These are phyloP conservation scores for Erysiphe pulchra DNA, from an alignment of 2,329 filamentous ascomycete genomes.

Conservation along the genomic window DNA sequence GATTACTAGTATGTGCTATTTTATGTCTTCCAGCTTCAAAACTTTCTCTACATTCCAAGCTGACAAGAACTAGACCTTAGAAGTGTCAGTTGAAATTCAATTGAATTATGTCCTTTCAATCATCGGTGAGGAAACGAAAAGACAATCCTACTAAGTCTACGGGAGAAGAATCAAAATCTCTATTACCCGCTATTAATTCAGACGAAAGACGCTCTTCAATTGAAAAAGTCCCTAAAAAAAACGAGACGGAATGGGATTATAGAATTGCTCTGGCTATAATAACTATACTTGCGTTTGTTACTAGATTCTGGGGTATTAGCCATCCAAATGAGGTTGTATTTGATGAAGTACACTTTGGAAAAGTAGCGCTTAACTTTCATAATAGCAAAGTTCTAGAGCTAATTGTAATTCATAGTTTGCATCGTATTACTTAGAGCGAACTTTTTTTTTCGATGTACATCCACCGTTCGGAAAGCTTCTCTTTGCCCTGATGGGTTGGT, in stretches of 20 bases:
- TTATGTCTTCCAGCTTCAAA: too few relatives aligned
- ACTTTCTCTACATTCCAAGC: too few relatives aligned
- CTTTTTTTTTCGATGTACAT: conserved; percentile 99
- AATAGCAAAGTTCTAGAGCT: background rate
- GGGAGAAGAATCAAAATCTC: background rate
- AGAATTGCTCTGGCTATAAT: conserved; percentile 52
- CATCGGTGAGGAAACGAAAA: too few relatives aligned
- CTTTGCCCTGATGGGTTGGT: conserved; percentile 90
- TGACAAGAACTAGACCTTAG: too few relatives aligned
- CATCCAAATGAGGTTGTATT: conserved; percentile 95
- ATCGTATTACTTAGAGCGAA: conserved; percentile 73
- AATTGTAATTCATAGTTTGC: conserved; percentile 26
- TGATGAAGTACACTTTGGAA: conserved; percentile 97
- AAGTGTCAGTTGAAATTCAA: too few relatives aligned
- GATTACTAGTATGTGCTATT: too few relatives aligned
- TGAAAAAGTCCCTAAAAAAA: conserved; percentile 3
- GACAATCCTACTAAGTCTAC: background rate
- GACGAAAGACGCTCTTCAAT: background rate
- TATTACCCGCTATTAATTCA: background rate
- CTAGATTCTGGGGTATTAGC: conserved; percentile 85
- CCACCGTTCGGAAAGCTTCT: conserved; percentile 95
- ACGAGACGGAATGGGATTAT: conserved; percentile 55
- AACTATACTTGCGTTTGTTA: conserved; percentile 65
- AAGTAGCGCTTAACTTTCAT: conserved; percentile 29
- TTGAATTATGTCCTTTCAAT: too few relatives aligned